Evolutionary conservation across 495 filamentous ascomycete species (phyloP), one percentile per base, ranked within the genome.

Genomic region (Geoglossum glabrum): DNA sequence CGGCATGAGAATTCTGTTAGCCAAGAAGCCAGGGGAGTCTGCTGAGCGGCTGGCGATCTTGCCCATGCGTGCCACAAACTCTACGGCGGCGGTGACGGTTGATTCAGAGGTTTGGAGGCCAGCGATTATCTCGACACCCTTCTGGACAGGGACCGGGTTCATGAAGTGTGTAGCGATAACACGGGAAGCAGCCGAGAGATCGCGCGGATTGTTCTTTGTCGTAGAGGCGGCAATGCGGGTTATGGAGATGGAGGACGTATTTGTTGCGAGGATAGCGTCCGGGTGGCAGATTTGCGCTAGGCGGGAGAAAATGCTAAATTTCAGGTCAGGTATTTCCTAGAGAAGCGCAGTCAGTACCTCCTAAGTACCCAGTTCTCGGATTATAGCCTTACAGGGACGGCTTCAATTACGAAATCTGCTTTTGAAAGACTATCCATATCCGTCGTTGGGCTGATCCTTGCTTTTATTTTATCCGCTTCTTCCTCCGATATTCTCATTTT

Each of bases 111-210:
- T 99, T 68, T 99, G 92, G 45, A 99, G 73, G 23, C 87, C 93
- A 25, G 82, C 78, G 64, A 99, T 97, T 59, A 99, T 94, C 73
- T 99, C 92, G 6, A 99, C 92, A 50, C 92, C 92, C 70, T 95
- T 95, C 66, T 96, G 93, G 3, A 99, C 71, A 0, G 92, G 93
- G 0, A 99, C 92, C 0, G 92, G 92, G 74, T 99, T 99, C 92
- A 99, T 99, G 72, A 99, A 99, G 70, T 99, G 92, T 51, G 93
- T 97, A 55, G 86, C 85, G 52, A 99, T 80, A 1, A 99, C 92
- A 43, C 93, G 82, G 28, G 87, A 88, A 50, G 87, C 80, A 30
- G 84, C 85, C 55, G 84, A 82, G 31, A 84, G 80, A 68, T 94
- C 85, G 9, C 69, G 89, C 0, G 87, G 83, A 65, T 90, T 78